A percentile compares a stretch with the other conserved stretches of the same genome.
Conservation (phyloP, 2,329 filamentous ascomycete genomes). For the Stagonosporopsis vannaccii region DNA sequence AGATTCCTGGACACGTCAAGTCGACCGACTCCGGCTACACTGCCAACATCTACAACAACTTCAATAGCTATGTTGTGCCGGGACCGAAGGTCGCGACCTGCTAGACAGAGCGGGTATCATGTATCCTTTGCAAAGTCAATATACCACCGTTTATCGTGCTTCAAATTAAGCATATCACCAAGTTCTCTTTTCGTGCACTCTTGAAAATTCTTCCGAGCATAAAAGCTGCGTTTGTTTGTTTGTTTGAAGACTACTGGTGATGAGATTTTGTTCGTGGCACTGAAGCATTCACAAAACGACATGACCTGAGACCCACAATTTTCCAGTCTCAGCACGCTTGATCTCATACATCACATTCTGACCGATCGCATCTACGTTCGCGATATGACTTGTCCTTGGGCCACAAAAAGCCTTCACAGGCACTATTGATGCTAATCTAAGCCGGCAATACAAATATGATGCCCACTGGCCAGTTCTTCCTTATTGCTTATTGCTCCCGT, state of each 20-base stretch:
- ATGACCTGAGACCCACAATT: too few species aligned
- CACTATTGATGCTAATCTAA: too few species aligned
- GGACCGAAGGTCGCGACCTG: conserved; percentile 48
- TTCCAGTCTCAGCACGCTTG: too few species aligned
- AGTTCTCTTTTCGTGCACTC: not conserved
- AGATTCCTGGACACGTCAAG: conserved; percentile 49
- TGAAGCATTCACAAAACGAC: not conserved
- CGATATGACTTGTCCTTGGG: not conserved
- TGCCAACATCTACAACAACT: conserved; percentile 50
- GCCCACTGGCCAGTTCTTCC: not conserved
- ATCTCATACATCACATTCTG: not conserved
- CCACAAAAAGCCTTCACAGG: conserved; percentile 28
- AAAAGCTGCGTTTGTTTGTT: not conserved
- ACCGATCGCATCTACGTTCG: conserved; percentile 18
- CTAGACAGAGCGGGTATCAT: conserved; percentile 21
- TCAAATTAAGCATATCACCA: not conserved
- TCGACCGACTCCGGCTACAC: conserved; percentile 46
- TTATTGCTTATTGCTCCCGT: not conserved
- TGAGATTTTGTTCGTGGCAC: not conserved
- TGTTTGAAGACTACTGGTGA: not conserved
- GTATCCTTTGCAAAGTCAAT: not conserved
- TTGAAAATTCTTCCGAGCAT: not conserved
- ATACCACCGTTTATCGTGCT: not conserved
- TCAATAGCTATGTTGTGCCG: conserved; percentile 47
- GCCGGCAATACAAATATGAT: not conserved